These are phyloP conservation scores for Dioscorea cayenensis DNA, from an alignment of 116 monocot genomes.

Conservation along the genomic window DNA sequence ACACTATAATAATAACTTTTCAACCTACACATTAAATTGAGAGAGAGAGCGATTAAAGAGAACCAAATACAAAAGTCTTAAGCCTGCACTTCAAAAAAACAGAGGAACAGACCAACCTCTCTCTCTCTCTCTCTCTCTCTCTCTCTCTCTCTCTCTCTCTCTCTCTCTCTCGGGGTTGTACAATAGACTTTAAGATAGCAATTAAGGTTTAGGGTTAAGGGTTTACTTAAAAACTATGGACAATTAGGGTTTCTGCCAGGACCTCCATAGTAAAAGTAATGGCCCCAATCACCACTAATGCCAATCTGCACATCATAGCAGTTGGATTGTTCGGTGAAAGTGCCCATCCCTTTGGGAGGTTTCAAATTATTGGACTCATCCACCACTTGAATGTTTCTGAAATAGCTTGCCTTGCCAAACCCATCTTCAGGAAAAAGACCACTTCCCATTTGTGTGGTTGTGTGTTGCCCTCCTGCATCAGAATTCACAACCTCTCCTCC, in stretches of 20 bases:
- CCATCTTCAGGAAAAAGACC: conserved; percentile 1
- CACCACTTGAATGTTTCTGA: neutral
- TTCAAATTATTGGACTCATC: neutral
- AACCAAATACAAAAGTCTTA: too few species aligned
- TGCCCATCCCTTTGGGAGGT: neutral
- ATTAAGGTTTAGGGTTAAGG: neutral
- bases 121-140: too few species aligned
- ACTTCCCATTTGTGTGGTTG: conserved; percentile 2
- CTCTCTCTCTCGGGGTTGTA: neutral
- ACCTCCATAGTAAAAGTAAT: conserved; percentile 23
- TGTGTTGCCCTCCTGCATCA: neutral
- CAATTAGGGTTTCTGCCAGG: conserved; percentile 20
- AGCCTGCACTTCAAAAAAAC: too few species aligned
- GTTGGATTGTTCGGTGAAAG: conserved; percentile 4
- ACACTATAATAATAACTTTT: too few species aligned
- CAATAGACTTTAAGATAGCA: neutral
- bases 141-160: too few species aligned
- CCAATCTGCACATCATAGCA: conserved; percentile 15
- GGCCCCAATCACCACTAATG: conserved; percentile 18
- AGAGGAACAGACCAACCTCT: too few species aligned
- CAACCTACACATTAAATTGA: too few species aligned
- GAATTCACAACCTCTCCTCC: conserved; percentile 26
- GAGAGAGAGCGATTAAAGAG: too few species aligned
- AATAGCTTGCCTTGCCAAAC: neutral
- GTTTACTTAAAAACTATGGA: conserved; percentile 6